Conservation (phyloP, 371 early-diverging fungal species). For the Capillidium rhysosporum region DNA sequence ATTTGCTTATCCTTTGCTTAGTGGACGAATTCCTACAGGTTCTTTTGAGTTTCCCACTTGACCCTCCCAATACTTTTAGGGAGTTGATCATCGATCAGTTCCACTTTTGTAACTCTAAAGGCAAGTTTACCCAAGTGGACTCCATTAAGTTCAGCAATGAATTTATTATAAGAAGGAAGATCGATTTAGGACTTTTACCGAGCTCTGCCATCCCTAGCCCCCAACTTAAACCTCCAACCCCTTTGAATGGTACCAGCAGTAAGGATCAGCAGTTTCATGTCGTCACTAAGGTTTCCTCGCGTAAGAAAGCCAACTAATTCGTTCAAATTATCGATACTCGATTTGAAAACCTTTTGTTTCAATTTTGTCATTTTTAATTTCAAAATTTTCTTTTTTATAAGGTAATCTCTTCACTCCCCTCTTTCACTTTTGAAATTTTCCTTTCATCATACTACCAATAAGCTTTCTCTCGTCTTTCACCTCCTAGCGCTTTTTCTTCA, state of each 20-base stretch:
- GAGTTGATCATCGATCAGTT: constrained; percentile 70
- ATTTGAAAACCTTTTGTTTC: no score
- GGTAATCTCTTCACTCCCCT: no score
- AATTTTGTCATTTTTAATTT: no score
- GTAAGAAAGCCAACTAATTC: no score
- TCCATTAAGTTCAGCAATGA: constrained; percentile 61
- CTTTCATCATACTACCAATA: no score
- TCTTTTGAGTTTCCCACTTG: constrained; percentile 53
- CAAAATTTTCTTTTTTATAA: no score
- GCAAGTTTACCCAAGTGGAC: constrained; percentile 19
- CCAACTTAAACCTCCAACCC: neutral
- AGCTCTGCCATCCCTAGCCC: constrained; percentile 5
- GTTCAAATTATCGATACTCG: no score
- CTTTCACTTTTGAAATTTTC: no score
- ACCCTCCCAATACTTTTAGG: constrained; percentile 33
- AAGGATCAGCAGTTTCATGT: neutral
- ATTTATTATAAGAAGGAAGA: constrained; percentile 55
- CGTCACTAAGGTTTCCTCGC: neutral
- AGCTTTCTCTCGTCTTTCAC: no score
- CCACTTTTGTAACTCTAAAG: constrained; percentile 33
- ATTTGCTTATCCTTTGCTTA: constrained; percentile 1
- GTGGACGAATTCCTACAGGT: constrained; percentile 55
- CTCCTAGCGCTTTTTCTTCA: no score
- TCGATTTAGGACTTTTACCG: constrained; percentile 31
- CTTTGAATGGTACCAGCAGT: no score